phyloP scores from a whole-genome alignment of 169 alveolate genomes.

The Eimeria necatrix region DNA sequence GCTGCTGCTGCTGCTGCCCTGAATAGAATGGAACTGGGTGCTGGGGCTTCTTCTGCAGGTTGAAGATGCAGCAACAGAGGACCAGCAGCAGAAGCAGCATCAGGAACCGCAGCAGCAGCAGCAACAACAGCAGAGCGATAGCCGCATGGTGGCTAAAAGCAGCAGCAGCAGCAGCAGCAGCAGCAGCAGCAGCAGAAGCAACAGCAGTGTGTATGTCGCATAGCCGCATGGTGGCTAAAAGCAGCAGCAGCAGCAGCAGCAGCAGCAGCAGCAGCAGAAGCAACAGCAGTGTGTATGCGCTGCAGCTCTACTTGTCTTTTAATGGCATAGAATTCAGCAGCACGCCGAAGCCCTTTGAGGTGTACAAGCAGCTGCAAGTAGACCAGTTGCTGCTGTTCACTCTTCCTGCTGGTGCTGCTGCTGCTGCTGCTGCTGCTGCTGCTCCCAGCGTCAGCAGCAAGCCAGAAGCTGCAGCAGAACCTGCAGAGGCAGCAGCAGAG shows the following conservation, averaged over 20 bases:
- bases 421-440: neutral
- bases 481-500: neutral
- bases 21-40: no score
- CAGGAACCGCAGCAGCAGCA: constrained; percentile 6
- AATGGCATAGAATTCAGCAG: neutral
- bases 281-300: neutral
- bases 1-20: neutral
- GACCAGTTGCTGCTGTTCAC: neutral
- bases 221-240: neutral
- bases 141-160: neutral
- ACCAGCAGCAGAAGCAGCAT: neutral
- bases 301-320: neutral
- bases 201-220: no score
- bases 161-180: constrained; percentile 8
- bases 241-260: neutral
- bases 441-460: neutral
- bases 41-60: neutral
- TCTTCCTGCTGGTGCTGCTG: neutral
- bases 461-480: neutral
- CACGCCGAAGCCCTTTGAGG: neutral
- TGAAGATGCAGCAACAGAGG: neutral
- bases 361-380: constrained; percentile 1
- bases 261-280: no score
- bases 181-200: no score
- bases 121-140: neutral